A percentile compares a stretch with the other conserved stretches of the same genome.
phyloP scores from a whole-genome alignment of 2,329 filamentous ascomycete species.

The Clarireedia hainanense region DNA sequence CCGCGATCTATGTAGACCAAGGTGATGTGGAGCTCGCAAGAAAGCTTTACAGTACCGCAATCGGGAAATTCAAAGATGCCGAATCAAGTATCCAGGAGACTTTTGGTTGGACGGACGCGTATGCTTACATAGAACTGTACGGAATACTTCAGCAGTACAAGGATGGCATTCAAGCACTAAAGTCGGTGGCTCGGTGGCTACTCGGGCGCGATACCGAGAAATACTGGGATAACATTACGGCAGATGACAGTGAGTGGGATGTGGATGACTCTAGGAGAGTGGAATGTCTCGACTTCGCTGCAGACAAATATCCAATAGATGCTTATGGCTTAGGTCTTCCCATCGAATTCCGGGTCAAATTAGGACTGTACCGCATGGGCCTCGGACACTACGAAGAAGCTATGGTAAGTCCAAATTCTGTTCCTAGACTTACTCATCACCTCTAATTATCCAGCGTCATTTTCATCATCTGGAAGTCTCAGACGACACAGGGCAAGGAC shows the following conservation, averaged over 20 bases:
- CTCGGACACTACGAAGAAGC: conserved; percentile 65
- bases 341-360: conserved; percentile 72
- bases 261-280: conserved; percentile 59
- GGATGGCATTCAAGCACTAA: conserved; percentile 62
- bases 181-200: conserved; percentile 71
- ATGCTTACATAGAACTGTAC: conserved; percentile 78
- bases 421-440: conserved; percentile 7
- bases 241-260: conserved; percentile 90
- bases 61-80: conserved; percentile 22
- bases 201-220: conserved; percentile 64
- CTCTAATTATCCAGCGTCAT: conserved; percentile 43
- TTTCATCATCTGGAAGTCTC: conserved; percentile 61
- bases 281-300: conserved; percentile 52
- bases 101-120: conserved; percentile 67
- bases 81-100: conserved; percentile 5
- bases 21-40: conserved; percentile 28
- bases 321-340: conserved; percentile 70
- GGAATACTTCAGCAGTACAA: conserved; percentile 54
- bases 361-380: conserved; percentile 76
- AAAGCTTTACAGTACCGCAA: conserved; percentile 27
- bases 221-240: conserved; percentile 65
- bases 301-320: conserved; percentile 42
- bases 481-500: conserved; percentile 40
- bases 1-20: conserved; percentile 29
- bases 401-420: conserved; percentile 44